A percentile compares a stretch with the other conserved stretches of the same genome.
Conservation (phyloP, 306 rosid genomes). For the Quercus bicolor region DNA sequence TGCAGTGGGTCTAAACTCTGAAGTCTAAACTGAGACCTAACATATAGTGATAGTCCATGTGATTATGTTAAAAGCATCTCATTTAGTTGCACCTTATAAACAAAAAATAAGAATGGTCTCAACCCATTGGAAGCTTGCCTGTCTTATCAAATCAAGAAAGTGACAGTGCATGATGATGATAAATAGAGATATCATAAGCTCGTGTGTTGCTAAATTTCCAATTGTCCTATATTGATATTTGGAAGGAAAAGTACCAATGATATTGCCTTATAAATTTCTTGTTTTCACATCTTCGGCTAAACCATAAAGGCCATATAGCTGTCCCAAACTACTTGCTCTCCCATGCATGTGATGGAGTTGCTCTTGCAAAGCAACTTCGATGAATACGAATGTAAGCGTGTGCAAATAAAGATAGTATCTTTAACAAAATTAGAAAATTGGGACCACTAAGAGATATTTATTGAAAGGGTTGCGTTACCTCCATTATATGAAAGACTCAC, state of each 20-base stretch:
- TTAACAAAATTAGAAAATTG: not conserved
- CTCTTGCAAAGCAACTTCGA: not conserved
- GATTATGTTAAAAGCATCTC: not conserved
- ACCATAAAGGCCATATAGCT: slow-evolving; percentile 10
- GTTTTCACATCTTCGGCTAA: not conserved
- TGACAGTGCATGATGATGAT: not conserved
- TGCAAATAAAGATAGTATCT: not conserved
- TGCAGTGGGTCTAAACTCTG: no score
- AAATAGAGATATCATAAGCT: slow-evolving; percentile 18
- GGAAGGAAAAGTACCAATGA: slow-evolving; percentile 11
- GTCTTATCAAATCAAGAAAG: not conserved
- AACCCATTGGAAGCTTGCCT: not conserved
- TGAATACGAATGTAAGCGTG: not conserved
- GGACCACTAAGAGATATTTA: not conserved
- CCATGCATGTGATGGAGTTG: slow-evolving; percentile 16
- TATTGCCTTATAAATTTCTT: slow-evolving; percentile 3
- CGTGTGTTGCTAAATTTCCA: slow-evolving; percentile 2
- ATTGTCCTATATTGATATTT: slow-evolving; percentile 22
- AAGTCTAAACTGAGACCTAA: no score
- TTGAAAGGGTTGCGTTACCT: no score
- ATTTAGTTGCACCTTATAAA: not conserved
- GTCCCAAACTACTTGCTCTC: not conserved
- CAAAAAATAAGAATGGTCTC: slow-evolving; percentile 2
- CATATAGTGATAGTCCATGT: no score
- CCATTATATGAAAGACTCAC: no score